Evolutionary conservation across 306 rosid genomes (phyloP).

Genomic region (Geum urbanum): DNA sequence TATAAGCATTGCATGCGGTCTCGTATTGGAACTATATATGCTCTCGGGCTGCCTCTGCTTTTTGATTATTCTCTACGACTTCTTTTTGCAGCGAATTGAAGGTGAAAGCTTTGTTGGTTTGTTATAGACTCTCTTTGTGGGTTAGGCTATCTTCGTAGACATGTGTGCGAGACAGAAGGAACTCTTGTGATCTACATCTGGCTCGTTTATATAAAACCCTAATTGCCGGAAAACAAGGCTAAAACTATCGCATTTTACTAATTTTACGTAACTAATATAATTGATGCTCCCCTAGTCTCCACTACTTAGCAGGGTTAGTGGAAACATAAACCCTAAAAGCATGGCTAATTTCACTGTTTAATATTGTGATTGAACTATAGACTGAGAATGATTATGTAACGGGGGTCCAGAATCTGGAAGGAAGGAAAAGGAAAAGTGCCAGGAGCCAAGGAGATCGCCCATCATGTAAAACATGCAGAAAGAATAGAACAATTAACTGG

Average conservation of each 20-base stretch:
- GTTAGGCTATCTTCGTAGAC: background rate
- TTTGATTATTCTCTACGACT: background rate
- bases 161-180: background rate
- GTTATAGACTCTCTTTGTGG: background rate
- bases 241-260: too few relatives aligned
- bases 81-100: background rate
- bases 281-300: background rate
- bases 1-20: slow-evolving; percentile 7
- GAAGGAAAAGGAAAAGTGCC: slow-evolving; percentile 42
- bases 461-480: slow-evolving; percentile 39
- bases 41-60: slow-evolving; percentile 12
- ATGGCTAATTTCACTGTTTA: slow-evolving; percentile 13
- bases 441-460: slow-evolving; percentile 42
- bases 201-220: too few relatives aligned
- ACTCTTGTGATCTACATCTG: background rate
- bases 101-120: background rate
- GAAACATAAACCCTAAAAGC: background rate
- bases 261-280: background rate
- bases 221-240: too few relatives aligned
- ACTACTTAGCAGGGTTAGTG: background rate
- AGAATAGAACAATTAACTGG: slow-evolving; percentile 16
- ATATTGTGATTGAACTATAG: too few relatives aligned
- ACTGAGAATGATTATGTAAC: slow-evolving; percentile 13
- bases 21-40: slow-evolving; percentile 8
- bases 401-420: slow-evolving; percentile 42